Base-by-base conservation (phyloP, 768 basidiomycete species). In the Xerocomellus amylosporus region DNA sequence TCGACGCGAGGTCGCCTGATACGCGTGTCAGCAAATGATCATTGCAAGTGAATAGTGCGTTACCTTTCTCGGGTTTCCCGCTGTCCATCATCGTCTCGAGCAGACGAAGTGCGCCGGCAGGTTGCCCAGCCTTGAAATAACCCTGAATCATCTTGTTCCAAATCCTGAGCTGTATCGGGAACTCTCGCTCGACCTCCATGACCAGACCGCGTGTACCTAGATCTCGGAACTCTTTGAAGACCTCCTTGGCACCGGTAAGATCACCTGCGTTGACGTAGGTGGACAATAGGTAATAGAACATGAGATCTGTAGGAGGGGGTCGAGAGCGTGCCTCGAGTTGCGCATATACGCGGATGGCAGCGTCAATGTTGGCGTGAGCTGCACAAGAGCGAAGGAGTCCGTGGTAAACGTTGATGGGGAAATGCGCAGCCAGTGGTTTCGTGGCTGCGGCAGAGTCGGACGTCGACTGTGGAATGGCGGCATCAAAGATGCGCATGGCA, bases 81-180 rank as follows among this genome's bases (percentile, higher is more conserved):
- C 79, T 73, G 52, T 80, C 76, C 68, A 93, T 73, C 88, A 93
- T 92, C 57, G 78, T 71, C 51, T 88, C 84, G 39, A 94, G 72
- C 3, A 93, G 68, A 22, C 69, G 81, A 10, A 93, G 63, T 9
- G 85, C 92, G 42, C 79, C 80, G 20, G 81, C 82, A 0, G 87
- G 78, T 47, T 83, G 71, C 1, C 84, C 84, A 37, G 75, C 79
- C 37, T 74, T 77, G 75, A 94, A 86, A 68, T 89, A 86, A 0
- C 84, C 79, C 45, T 83, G 77, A 34, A 94, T 83, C 86, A 92
- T 90, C 61, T 79, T 75, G 59, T 90, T 88, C 83, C 83, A 93
- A 2, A 86, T 73, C 37, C 74, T 65, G 42, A 86, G 71, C 47
- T 79, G 77, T 20, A 72, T 70, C 30, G 69, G 65, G 30, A 49